Evolutionary conservation across 2,329 filamentous ascomycete genomes (phyloP).

Genomic region (Ceratocystis alfenasii): DNA sequence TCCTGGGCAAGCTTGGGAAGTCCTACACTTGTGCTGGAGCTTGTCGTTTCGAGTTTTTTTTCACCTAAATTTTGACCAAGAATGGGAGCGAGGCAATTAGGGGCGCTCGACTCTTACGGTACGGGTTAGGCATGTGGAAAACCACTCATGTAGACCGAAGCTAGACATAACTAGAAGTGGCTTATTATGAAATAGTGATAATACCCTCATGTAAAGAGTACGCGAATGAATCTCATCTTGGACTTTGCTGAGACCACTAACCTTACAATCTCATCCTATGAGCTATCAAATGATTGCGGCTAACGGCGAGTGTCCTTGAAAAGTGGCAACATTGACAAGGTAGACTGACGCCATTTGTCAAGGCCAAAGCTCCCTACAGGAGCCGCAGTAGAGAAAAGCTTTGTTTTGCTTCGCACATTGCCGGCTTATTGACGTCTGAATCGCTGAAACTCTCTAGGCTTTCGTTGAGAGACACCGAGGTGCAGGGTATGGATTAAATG

Average conservation of each 20-base stretch:
- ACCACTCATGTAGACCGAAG: neutral
- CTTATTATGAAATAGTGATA: no score
- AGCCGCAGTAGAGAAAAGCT: neutral
- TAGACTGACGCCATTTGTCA: constrained; percentile 19
- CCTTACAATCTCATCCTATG: neutral
- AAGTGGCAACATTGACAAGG: constrained; percentile 22
- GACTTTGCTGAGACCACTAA: no score
- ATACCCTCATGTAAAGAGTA: no score
- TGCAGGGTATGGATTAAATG: neutral
- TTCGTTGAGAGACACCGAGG: neutral
- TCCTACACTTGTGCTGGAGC: neutral
- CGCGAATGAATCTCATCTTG: no score
- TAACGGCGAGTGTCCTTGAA: constrained; percentile 20
- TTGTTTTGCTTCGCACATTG: neutral
- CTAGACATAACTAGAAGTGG: neutral
- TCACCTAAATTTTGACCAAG: neutral
- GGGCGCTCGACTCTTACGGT: neutral
- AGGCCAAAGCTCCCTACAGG: neutral
- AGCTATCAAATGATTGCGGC: neutral
- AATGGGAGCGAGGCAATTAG: neutral
- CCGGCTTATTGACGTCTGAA: neutral
- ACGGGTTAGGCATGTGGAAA: neutral
- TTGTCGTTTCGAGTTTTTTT: neutral
- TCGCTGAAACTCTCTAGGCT: neutral
- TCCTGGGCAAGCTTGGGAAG: neutral